Base-by-base conservation (phyloP, 2,329 filamentous ascomycete genomes). In the Apiospora hydei region DNA sequence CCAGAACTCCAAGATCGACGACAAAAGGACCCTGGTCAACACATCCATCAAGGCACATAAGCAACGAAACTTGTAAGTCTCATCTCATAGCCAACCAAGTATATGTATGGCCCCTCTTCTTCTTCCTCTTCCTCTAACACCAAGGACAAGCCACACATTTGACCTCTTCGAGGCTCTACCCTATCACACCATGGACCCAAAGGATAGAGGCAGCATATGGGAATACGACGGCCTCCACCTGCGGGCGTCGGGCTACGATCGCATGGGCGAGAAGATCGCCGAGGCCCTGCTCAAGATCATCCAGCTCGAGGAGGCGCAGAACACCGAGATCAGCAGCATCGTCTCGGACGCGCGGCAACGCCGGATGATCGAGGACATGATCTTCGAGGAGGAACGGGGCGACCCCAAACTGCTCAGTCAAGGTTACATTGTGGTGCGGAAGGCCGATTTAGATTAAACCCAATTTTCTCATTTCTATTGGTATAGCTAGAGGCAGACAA, bases 161-260 rank as follows among this genome's bases (percentile, higher is more conserved):
- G 89, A 93, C 77, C 84, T 92, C 26, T 79, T 86, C 75, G 78
- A 81, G 38, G 85, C 84, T 13, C 81, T 92, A 7, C 89, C 90
- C 0, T 91, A 87, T 75, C 84, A 85, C 74, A 77, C 79, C 21
- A 85, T 92, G 77, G 77, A 83, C 1, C 79, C 84, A 10, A 77
- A 82, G 0, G 84, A 88, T 71, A 83, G 84, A 30, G 74, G 82
- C 1, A 82, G 81, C 71, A 88, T 89, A 76, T 92, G 90, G 89
- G 85, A 90, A 74, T 70, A 69, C 41, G 90, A 93, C 80, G 85
- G 85, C 24, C 74, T 92, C 30, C 90, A 93, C 80, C 83, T 92
- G 13, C 88, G 86, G 0, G 79, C 83, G 0, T 84, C 82, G 8
- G 91, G 91, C 10, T 92, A 93, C 82, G 85, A 91, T 77, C 82